Base-by-base conservation (phyloP, 192 early-diverging fungal genomes). In the Linderina pennispora region DNA sequence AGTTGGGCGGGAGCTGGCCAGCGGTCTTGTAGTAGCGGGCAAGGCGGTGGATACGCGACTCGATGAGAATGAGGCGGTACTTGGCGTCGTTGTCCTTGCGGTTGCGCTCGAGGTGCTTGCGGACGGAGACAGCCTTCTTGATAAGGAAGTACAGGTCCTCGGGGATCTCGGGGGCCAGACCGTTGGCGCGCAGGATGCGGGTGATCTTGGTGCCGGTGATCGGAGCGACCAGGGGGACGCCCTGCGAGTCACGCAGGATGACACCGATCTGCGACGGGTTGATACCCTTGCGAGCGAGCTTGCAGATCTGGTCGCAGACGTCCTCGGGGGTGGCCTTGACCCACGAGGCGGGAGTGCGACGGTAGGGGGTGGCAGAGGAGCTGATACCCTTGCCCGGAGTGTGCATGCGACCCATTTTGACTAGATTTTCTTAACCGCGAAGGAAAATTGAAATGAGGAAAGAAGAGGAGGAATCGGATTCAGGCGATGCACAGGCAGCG, bases 191-290 rank as follows among this genome's bases (percentile, higher is more conserved):
- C 57, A 99, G 82, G 76, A 99, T 97, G 80, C 96, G 92, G 59
- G 97, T 85, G 51, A 99, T 83, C 90, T 99, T 97, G 91, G 94
- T 99, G 71, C 94, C 93, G 63, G 96, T 99, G 64, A 99, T 87
- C 75, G 77, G 79, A 62, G 82, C 83, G 74, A 99, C 96, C 76
- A 94, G 94, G 58, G 96, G 88, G 51, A 99, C 84, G 73, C 96
- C 96, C 72, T 97, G 91, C 53, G 88, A 86, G 77, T 99, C 96
- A 79, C 96, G 83, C 55, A 99, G 88, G 43, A 87, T 73, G 39
- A 91, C 91, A 87, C 96, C 96, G 72, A 99, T 99, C 80, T 97
- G 93, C 51, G 96, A 97, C 51, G 96, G 96, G 55, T 86, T 82
- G 67, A 90, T 73, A 81, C 96, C 96, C 90, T 99, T 99, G 86